Evolutionary conservation across 1,139 yeast species (phyloP), one percentile per base, ranked within the genome.

Genomic region (Yamadazyma dendronema): DNA sequence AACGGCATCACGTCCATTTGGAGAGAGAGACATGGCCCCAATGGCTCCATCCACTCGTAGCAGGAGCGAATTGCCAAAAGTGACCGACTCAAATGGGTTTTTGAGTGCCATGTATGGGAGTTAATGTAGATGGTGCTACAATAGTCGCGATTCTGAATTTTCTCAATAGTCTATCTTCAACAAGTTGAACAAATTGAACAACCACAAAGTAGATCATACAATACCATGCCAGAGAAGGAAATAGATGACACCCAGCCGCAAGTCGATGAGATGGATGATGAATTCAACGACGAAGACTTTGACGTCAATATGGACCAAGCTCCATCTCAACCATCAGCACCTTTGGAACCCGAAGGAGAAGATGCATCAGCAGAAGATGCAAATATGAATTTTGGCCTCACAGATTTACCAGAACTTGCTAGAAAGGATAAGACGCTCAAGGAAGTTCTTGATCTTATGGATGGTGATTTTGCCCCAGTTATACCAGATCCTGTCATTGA

Each of bases 401-500:
- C 75, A 16, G 85, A 78, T 31, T 63, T 84, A 11, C 90, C 94
- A 0, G 86, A 82, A 41, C 68, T 84, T 39, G 77, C 89, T 2
- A 72, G 92, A 46, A 86, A 87, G 50, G 98, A 94, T 52, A 89
- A 88, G 55, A 83, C 96, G 0, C 66, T 94, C 32, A 80, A 82
- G 49, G 97, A 94, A 50, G 83, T 94, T 25, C 71, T 94, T 26
- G 85, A 84, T 34, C 71, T 89, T 62, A 84, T 92, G 90, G 96
- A 88, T 46, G 74, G 67, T 1, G 96, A 89, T 41, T 89, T 84
- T 59, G 89, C 96, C 2, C 98, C 98, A 1, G 85, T 94, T 29
- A 92, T 94, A 31, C 99, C 99, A 0, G 98, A 94, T 57, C 94
- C 95, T 0, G 97, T 94, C n/a, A 87, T 96, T 0, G 97, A 92